Conservation (phyloP, 306 rosid species). For the Fragaria iinumae region DNA sequence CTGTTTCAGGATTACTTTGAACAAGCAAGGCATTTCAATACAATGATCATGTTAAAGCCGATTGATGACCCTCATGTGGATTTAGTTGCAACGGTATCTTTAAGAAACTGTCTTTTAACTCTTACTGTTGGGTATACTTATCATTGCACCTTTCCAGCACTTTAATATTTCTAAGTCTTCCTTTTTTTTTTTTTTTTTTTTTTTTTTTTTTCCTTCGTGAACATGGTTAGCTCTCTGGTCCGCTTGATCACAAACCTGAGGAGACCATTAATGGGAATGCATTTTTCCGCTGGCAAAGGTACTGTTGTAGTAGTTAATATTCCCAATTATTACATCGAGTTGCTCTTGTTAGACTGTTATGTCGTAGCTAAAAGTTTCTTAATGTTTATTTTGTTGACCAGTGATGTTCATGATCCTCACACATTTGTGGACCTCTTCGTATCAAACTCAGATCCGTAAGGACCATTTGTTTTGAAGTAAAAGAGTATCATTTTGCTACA, state of each 20-base stretch:
- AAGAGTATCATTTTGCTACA: slow-evolving; percentile 1
- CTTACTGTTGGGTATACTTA: not conserved
- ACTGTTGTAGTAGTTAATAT: slow-evolving; percentile 12
- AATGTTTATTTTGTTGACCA: slow-evolving; percentile 31
- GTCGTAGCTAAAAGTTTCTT: not conserved
- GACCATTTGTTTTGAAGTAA: slow-evolving; percentile 23
- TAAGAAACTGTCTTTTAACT: not conserved
- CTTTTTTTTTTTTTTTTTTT: slow-evolving; percentile 23
- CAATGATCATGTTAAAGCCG: slow-evolving; percentile 90
- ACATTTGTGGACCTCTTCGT: slow-evolving; percentile 84
- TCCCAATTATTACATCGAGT: not conserved
- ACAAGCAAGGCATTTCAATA: slow-evolving; percentile 60
- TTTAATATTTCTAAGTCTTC: slow-evolving; percentile 6
- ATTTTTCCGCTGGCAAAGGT: slow-evolving; percentile 96
- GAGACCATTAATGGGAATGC: slow-evolving; percentile 70
- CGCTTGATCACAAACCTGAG: slow-evolving; percentile 68
- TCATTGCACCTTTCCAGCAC: not conserved
- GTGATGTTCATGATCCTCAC: slow-evolving; percentile 84
- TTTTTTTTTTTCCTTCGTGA: slow-evolving; percentile 31
- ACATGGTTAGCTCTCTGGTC: slow-evolving; percentile 76
- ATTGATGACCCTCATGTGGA: slow-evolving; percentile 94
- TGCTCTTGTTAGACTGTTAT: slow-evolving; percentile 3
- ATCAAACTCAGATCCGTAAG: slow-evolving; percentile 83
- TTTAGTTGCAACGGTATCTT: slow-evolving; percentile 85
- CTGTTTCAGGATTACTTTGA: slow-evolving; percentile 83